phyloP scores from a whole-genome alignment of 202 grass and related monocot genomes.

The Schoenoplectus tabernaemontani region DNA sequence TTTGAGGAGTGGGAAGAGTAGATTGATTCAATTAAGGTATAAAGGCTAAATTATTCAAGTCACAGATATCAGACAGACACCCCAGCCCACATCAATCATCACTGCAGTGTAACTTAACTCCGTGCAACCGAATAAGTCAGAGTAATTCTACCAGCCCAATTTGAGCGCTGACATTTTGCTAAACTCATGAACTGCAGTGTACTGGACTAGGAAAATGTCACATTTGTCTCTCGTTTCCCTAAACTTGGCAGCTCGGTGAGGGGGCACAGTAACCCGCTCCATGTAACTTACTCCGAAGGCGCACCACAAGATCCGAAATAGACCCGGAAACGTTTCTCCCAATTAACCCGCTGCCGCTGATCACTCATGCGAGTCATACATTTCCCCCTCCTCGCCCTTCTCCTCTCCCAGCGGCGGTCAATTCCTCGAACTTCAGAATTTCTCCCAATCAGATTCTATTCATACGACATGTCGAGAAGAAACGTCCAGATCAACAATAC shows the following conservation, averaged over 20 bases:
- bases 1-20: neutral
- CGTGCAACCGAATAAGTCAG: too few species aligned
- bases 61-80: neutral
- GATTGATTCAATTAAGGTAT: neutral
- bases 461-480: conserved; percentile 14
- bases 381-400: neutral
- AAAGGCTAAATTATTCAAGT: neutral
- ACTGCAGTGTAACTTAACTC: neutral
- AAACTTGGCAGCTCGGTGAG: too few species aligned
- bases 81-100: neutral
- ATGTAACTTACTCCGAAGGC: neutral
- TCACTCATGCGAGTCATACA: neutral
- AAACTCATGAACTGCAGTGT: too few species aligned
- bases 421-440: neutral
- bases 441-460: neutral
- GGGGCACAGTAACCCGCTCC: neutral
- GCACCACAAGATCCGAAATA: neutral
- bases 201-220: too few species aligned
- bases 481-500: conserved; percentile 27
- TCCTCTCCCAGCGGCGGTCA: neutral
- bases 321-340: neutral
- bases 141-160: too few species aligned
- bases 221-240: too few species aligned
- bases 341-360: neutral
- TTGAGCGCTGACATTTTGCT: too few species aligned